These are phyloP conservation scores for Fusarium luffae DNA, from an alignment of 2,329 filamentous ascomycete genomes.

Conservation along the genomic window DNA sequence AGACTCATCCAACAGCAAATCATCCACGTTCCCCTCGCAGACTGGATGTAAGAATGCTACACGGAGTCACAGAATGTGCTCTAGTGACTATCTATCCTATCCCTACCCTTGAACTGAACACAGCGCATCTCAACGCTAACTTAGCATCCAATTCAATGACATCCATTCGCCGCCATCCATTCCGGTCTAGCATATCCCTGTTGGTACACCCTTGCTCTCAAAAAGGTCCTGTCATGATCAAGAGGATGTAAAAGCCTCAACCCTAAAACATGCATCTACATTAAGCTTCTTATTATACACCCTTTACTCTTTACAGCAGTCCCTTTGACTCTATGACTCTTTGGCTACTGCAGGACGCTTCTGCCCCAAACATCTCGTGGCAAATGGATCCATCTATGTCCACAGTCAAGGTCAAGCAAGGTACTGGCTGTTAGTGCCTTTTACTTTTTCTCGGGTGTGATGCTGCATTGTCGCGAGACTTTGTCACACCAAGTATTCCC, in stretches of 20 bases:
- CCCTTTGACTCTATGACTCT: slow-evolving; percentile 7
- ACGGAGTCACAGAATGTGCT: slow-evolving; percentile 2
- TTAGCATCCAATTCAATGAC: not conserved
- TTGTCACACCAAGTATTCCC: slow-evolving; percentile 28
- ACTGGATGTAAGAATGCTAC: slow-evolving; percentile 17
- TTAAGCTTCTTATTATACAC: slow-evolving; percentile 40
- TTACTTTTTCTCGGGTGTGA: not conserved
- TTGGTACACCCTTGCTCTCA: slow-evolving; percentile 20
- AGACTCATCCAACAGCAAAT: slow-evolving; percentile 16
- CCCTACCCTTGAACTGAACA: slow-evolving; percentile 9
- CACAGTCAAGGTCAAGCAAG: not conserved
- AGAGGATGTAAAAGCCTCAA: slow-evolving; percentile 30
- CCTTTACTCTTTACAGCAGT: not conserved
- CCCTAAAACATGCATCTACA: slow-evolving; percentile 38
- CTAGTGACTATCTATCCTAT: not conserved
- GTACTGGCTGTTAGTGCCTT: slow-evolving; percentile 7
- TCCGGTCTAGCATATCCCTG: slow-evolving; percentile 24
- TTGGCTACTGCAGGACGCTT: slow-evolving; percentile 28
- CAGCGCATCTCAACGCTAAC: slow-evolving; percentile 11
- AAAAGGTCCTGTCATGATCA: slow-evolving; percentile 17
- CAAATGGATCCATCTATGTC: slow-evolving; percentile 1
- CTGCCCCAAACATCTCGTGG: slow-evolving; percentile 40
- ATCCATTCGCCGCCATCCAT: slow-evolving; percentile 22
- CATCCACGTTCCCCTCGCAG: slow-evolving; percentile 17
- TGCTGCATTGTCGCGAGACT: slow-evolving; percentile 27